These are phyloP conservation scores for Cladophialophora exuberans DNA, from an alignment of 2,329 filamentous ascomycete genomes.

Conservation along the genomic window DNA sequence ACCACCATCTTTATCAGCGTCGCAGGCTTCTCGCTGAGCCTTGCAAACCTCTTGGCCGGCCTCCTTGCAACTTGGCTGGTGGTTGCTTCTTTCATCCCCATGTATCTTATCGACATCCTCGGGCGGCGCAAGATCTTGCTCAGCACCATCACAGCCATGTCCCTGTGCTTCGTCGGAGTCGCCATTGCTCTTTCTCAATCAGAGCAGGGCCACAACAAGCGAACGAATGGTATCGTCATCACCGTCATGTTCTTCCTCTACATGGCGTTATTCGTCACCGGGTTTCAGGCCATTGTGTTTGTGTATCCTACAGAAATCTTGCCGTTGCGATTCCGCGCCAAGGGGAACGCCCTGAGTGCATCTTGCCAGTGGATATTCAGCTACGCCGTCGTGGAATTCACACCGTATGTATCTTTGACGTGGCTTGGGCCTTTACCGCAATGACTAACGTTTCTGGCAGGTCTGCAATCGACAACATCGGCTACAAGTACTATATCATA, in stretches of 20 bases:
- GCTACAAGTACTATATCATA: neutral
- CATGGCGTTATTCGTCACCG: neutral
- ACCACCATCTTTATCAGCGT: neutral
- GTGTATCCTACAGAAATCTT: neutral
- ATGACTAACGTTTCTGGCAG: neutral
- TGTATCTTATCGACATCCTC: neutral
- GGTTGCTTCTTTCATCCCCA: neutral
- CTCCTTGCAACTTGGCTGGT: neutral
- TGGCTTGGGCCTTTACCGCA: neutral
- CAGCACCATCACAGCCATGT: no score
- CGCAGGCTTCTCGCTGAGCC: neutral
- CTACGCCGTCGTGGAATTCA: neutral
- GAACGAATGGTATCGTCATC: neutral
- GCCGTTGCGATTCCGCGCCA: neutral
- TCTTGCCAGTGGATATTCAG: neutral
- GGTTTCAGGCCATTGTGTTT: neutral
- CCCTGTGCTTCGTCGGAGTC: neutral
- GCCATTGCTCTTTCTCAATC: neutral
- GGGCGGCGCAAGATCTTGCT: no score
- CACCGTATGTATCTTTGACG: neutral
- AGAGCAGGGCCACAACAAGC: neutral
- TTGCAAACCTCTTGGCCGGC: neutral
- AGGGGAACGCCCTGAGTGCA: neutral
- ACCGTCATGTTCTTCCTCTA: neutral
- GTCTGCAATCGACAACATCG: neutral